Conservation (phyloP, 2,329 filamentous ascomycete species). For the Meredithiella fracta region DNA sequence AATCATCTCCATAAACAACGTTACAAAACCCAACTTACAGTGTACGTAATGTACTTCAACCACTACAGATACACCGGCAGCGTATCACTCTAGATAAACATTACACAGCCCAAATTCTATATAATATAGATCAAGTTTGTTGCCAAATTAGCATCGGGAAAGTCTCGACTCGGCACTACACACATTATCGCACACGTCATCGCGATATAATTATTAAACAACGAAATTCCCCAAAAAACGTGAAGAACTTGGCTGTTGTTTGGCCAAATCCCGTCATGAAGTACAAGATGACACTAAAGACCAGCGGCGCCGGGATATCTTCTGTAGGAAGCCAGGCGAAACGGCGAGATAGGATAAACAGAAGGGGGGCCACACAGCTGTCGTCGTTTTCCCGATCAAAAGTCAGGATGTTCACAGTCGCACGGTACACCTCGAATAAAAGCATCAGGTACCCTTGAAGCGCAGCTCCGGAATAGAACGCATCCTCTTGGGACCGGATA, state of each 20-base stretch:
- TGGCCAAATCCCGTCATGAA: slow-evolving; percentile 62
- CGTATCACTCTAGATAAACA: slow-evolving; percentile 56
- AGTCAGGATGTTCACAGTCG: slow-evolving; percentile 57
- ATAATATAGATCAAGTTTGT: slow-evolving; percentile 58
- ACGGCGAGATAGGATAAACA: slow-evolving; percentile 54
- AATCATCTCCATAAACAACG: no score
- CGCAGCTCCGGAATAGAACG: slow-evolving; percentile 53
- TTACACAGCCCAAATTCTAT: slow-evolving; percentile 59
- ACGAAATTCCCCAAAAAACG: slow-evolving; percentile 50
- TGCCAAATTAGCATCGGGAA: slow-evolving; percentile 54
- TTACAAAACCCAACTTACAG: no score
- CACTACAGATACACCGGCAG: slow-evolving; percentile 66
- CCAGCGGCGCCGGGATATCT: slow-evolving; percentile 53
- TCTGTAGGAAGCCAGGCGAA: slow-evolving; percentile 53
- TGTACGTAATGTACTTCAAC: slow-evolving; percentile 52
- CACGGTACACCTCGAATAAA: slow-evolving; percentile 58
- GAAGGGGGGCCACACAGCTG: slow-evolving; percentile 51
- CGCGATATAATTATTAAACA: slow-evolving; percentile 58
- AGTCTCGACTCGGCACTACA: slow-evolving; percentile 47
- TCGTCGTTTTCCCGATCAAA: slow-evolving; percentile 64
- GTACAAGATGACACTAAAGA: slow-evolving; percentile 57
- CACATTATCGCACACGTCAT: slow-evolving; percentile 55
- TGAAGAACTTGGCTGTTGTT: slow-evolving; percentile 48
- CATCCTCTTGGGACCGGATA: slow-evolving; percentile 57
- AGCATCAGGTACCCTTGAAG: slow-evolving; percentile 64